Evolutionary conservation across 257 asterid genomes (phyloP).

Genomic region (Fraxinus cuspidata): DNA sequence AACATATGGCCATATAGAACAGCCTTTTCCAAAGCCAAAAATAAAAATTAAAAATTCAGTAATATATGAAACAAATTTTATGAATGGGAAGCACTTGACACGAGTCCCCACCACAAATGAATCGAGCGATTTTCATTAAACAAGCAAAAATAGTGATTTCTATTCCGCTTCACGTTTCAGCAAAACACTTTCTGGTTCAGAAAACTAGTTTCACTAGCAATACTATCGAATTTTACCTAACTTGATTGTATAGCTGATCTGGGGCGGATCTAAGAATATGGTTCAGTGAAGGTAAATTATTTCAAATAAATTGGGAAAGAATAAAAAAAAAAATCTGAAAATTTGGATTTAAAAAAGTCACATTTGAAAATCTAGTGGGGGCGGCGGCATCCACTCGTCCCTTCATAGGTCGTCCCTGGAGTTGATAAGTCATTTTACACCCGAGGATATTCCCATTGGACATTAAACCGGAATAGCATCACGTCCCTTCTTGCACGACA

Average conservation of each 20-base stretch:
- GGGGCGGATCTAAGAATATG: not conserved
- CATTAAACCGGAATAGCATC: slow-evolving; percentile 89
- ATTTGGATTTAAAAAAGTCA: too few species aligned
- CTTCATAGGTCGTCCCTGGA: too few species aligned
- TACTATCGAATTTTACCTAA: not conserved
- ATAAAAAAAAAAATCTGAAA: too few species aligned
- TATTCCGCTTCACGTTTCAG: too few species aligned
- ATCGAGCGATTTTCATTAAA: not conserved
- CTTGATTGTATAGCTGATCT: slow-evolving; percentile 12
- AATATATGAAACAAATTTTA: not conserved
- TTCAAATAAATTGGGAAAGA: too few species aligned
- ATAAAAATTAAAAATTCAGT: too few species aligned
- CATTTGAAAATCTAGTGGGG: too few species aligned
- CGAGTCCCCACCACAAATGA: not conserved
- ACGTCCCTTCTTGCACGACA: slow-evolving; percentile 88
- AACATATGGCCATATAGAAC: not conserved
- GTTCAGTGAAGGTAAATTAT: too few species aligned
- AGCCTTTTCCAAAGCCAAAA: not conserved
- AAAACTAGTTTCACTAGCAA: not conserved
- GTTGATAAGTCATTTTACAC: slow-evolving; percentile 2
- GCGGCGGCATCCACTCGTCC: too few species aligned
- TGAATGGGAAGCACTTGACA: not conserved
- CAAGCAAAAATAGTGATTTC: not conserved
- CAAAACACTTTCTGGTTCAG: not conserved
- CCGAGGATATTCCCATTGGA: slow-evolving; percentile 35